phyloP scores from a whole-genome alignment of 148 eudicot genomes.

The Amaranthus hypochondriacus region DNA sequence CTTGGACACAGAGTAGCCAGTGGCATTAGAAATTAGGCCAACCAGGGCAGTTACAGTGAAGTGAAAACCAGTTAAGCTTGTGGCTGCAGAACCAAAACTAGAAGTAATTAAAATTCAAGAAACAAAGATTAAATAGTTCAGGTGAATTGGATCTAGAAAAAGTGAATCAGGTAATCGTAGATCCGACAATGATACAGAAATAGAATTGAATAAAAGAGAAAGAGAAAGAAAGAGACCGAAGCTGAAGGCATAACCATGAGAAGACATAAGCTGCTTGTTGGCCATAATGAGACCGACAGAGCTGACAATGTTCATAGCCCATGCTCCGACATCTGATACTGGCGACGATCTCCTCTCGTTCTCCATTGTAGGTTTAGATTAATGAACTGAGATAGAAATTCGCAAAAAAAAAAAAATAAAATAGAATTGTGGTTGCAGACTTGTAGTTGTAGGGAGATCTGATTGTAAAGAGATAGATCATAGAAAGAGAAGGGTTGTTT shows the following conservation, averaged over 20 bases:
- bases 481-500: too few species aligned
- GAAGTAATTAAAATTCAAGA: neutral
- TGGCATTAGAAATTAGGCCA: conserved; percentile 66
- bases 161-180: neutral
- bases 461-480: too few species aligned
- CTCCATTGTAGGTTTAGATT: conserved; percentile 35
- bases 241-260: conserved; percentile 53
- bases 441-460: too few species aligned
- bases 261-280: conserved; percentile 70
- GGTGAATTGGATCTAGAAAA: neutral
- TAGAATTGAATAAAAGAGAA: neutral
- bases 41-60: conserved; percentile 82
- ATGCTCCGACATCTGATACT: conserved; percentile 63
- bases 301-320: conserved; percentile 74
- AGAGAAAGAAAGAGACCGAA: conserved; percentile 34
- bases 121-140: neutral
- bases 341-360: conserved; percentile 46
- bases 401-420: too few species aligned
- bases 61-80: conserved; percentile 81
- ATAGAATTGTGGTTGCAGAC: too few species aligned
- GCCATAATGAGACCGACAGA: conserved; percentile 80
- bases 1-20: conserved; percentile 68
- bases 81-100: conserved; percentile 49
- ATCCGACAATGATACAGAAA: neutral
- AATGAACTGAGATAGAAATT: too few species aligned